Evolutionary conservation across 306 rosid genomes (phyloP), one percentile per base, ranked within the genome.

Genomic region (Gillenia trifoliata): DNA sequence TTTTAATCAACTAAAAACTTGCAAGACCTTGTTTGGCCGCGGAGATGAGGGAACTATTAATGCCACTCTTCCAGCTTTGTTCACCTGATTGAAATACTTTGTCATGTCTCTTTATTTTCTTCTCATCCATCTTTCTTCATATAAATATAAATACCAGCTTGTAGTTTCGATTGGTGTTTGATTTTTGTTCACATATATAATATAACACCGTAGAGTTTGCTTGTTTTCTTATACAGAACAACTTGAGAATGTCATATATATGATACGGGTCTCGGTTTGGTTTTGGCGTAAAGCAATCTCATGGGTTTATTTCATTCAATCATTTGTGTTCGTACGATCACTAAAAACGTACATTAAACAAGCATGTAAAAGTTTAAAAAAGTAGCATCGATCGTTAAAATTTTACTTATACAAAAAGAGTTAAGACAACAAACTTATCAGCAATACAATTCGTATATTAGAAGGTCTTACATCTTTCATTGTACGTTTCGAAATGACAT

Each of bases 1-100:
- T n/a, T 31, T 77, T 41, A 28, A 50, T 79, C 93, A 84, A 40
- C 23, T 87, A 47, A 91, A 81, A 68, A 81, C 86, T 34, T 86
- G 88, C 83, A 89, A 79, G 82, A 45, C 73, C 54, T 23, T 89
- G 79, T 86, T 88, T 81, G 79, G 84, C 34, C 16, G 75, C 11
- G 85, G 86, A 65, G 87, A 45, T 45, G 19, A 71, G 73, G 62
- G 67, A n/a, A 29, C 77, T 71, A 28, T 84, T 65, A 30, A 70
- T 6, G 68, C 70, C 65, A 28, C 29, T 43, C 76, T 86, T 68
- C 90, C 90, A 79, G 79, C 86, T 73, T 66, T 87, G 55, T 65
- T 82, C 62, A 57, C 80, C 45, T 87, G 81, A 82, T 9, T 20
- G 13, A n/a, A 22, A 9, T 8, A 20, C 19, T 12, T 66, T 66